Evolutionary conservation across 2,329 filamentous ascomycete genomes (phyloP).

Genomic region (Davidsoniella eucalypti): DNA sequence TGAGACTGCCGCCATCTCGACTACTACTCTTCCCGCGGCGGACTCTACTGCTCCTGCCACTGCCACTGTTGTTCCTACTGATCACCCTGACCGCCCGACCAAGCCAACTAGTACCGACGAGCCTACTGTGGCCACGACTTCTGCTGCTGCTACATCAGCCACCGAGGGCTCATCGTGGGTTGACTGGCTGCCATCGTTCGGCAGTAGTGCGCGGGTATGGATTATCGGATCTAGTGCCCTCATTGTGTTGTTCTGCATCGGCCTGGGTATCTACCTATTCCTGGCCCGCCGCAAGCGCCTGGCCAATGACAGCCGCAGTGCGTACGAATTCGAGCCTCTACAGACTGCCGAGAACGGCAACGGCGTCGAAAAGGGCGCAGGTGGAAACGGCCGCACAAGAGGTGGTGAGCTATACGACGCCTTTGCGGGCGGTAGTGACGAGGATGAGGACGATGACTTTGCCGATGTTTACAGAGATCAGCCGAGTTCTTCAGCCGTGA

Average conservation of each 20-base stretch:
- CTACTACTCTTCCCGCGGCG: constrained; percentile 32
- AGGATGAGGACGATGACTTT: constrained; percentile 39
- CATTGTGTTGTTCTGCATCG: constrained; percentile 68
- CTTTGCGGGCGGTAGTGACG: constrained; percentile 72
- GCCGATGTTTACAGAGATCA: constrained; percentile 27
- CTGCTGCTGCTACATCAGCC: constrained; percentile 17
- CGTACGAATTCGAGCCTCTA: constrained; percentile 89
- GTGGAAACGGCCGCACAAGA: constrained; percentile 32
- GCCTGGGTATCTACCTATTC: constrained; percentile 67
- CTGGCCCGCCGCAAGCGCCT: constrained; percentile 62
- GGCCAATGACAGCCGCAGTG: constrained; percentile 57
- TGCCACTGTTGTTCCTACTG: constrained; percentile 34
- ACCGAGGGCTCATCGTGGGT: constrained; percentile 45
- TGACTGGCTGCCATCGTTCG: constrained; percentile 81
- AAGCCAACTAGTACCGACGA: constrained; percentile 23
- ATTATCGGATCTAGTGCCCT: constrained; percentile 77
- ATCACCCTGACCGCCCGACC: constrained; percentile 48
- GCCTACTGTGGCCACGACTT: constrained; percentile 16
- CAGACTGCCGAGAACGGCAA: constrained; percentile 60
- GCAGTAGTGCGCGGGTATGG: constrained; percentile 79
- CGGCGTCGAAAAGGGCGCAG: constrained; percentile 24
- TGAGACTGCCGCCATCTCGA: constrained; percentile 30
- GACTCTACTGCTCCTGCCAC: constrained; percentile 38
- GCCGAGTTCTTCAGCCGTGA: constrained; percentile 5
- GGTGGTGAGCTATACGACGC: constrained; percentile 94